A percentile compares a stretch with the other conserved stretches of the same genome.
Evolutionary conservation across 306 rosid species (phyloP).

Genomic region (Quercus aquifolioides): DNA sequence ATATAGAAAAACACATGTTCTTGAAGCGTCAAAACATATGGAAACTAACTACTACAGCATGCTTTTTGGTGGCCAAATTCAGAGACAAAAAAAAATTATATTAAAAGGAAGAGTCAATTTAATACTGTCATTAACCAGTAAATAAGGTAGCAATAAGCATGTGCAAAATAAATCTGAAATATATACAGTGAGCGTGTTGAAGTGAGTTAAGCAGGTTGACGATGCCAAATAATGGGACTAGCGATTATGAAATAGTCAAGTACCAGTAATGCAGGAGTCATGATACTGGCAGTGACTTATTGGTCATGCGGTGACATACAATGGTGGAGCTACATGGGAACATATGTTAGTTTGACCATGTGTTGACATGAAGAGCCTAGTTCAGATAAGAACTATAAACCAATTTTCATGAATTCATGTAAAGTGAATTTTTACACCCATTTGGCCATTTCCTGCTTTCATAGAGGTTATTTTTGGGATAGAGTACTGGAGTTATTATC

Average conservation of each 20-base stretch:
- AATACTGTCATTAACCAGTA: background rate
- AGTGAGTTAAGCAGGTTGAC: background rate
- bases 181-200: background rate
- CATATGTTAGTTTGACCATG: background rate
- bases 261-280: background rate
- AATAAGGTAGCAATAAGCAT: background rate
- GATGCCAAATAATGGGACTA: background rate
- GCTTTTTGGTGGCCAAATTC: background rate
- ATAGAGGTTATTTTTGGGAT: background rate
- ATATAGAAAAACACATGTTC: background rate
- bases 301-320: background rate
- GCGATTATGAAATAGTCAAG: background rate
- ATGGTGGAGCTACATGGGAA: background rate
- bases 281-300: background rate
- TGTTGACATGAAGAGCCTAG: background rate
- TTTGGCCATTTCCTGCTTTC: background rate
- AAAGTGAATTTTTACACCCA: background rate
- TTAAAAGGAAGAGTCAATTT: background rate
- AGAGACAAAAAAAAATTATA: background rate
- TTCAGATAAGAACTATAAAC: background rate
- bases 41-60: background rate
- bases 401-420: background rate
- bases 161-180: background rate
- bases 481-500: background rate
- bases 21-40: background rate